Conservation (phyloP, 2,329 filamentous ascomycete species). For the Blastomyces emzantsi region DNA sequence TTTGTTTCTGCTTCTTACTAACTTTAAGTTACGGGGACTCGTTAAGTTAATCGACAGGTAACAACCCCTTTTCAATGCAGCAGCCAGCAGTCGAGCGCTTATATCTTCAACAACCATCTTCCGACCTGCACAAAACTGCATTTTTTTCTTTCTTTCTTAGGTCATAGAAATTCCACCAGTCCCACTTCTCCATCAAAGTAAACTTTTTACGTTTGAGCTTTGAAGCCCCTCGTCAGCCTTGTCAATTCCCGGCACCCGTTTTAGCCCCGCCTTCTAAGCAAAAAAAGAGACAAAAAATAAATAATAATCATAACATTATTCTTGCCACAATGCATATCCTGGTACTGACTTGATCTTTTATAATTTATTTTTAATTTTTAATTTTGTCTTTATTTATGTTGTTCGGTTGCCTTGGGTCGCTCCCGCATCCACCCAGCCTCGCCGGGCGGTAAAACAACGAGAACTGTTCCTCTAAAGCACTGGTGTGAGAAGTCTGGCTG, state of each 20-base stretch:
- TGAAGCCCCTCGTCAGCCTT: conserved; percentile 6
- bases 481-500: conserved; percentile 1
- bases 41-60: too few species aligned
- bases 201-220: background rate
- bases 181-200: background rate
- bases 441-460: background rate
- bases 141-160: background rate
- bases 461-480: background rate
- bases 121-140: background rate
- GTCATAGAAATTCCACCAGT: conserved; percentile 1
- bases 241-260: background rate
- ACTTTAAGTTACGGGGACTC: too few species aligned
- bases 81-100: background rate
- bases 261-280: background rate
- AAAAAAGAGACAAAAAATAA: background rate
- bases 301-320: background rate
- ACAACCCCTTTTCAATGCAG: background rate
- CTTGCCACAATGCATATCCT: conserved; percentile 37
- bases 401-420: background rate
- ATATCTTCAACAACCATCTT: background rate
- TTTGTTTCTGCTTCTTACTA: background rate
- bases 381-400: conserved; percentile 5
- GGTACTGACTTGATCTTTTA: conserved; percentile 24
- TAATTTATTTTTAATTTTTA: conserved; percentile 9
- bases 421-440: background rate